Evolutionary conservation across 2,329 filamentous ascomycete genomes (phyloP).

Genomic region (Gyromitra esculenta): DNA sequence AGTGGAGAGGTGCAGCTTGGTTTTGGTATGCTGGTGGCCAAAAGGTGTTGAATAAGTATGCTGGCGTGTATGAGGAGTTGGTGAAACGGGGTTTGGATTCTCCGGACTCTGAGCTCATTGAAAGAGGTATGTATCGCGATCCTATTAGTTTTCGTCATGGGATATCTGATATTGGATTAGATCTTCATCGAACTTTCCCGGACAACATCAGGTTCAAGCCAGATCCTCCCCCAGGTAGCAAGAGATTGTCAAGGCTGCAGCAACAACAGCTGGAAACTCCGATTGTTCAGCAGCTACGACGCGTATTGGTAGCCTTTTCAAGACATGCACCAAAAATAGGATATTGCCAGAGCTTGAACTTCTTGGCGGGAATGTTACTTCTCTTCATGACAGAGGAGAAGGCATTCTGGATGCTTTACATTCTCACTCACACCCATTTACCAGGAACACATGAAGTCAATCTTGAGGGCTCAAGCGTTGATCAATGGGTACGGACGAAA

Average conservation of each 20-base stretch:
- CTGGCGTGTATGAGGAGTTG: constrained; percentile 78
- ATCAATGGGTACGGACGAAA: constrained; percentile 72
- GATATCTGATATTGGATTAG: constrained; percentile 59
- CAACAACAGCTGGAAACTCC: constrained; percentile 70
- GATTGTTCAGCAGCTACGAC: constrained; percentile 81
- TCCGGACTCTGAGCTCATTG: constrained; percentile 87
- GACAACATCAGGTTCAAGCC: constrained; percentile 93
- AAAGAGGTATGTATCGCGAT: constrained; percentile 65
- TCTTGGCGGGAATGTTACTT: constrained; percentile 87
- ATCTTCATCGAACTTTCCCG: constrained; percentile 91
- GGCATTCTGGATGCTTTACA: constrained; percentile 89
- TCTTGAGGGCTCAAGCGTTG: constrained; percentile 90
- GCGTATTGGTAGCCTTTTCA: constrained; percentile 88
- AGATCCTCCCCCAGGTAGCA: constrained; percentile 59
- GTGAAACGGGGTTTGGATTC: constrained; percentile 70
- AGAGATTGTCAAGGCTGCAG: constrained; percentile 60
- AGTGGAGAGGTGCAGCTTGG: constrained; percentile 95
- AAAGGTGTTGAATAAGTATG: constrained; percentile 77
- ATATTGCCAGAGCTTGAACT: constrained; percentile 96
- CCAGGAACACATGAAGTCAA: constrained; percentile 92
- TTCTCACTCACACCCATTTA: constrained; percentile 87
- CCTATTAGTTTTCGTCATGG: not conserved
- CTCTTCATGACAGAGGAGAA: constrained; percentile 93
- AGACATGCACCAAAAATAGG: constrained; percentile 91
- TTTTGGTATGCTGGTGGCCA: constrained; percentile 95